These are phyloP conservation scores for Globisporangium ultimum DNA, from an alignment of 352 stramenopile species.

Conservation along the genomic window DNA sequence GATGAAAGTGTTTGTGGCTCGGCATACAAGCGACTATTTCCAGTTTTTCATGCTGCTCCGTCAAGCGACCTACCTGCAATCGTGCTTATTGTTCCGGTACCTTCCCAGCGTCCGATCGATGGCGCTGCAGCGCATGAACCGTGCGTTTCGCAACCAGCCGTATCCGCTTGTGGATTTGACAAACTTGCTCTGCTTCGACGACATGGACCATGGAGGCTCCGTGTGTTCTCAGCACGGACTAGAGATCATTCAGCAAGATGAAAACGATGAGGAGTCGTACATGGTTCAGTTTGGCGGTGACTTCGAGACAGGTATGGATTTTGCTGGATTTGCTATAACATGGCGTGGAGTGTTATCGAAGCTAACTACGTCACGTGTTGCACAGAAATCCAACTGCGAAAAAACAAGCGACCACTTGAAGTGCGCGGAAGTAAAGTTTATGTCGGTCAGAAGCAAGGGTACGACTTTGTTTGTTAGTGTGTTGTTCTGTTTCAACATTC, in stretches of 20 bases:
- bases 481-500: background rate
- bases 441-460: conserved; percentile 83
- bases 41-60: conserved; percentile 79
- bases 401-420: conserved; percentile 63
- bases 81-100: conserved; percentile 81
- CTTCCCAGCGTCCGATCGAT: conserved; percentile 71
- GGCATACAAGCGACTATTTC: conserved; percentile 82
- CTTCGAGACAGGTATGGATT: conserved; percentile 67
- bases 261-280: conserved; percentile 35
- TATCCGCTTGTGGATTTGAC: conserved; percentile 66
- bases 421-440: conserved; percentile 58
- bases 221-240: conserved; percentile 73
- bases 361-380: too few relatives aligned
- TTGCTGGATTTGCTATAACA: background rate
- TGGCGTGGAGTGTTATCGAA: background rate
- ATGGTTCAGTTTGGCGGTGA: conserved; percentile 74
- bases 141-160: conserved; percentile 60
- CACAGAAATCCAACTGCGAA: conserved; percentile 60
- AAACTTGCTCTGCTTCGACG: conserved; percentile 77
- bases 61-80: conserved; percentile 75
- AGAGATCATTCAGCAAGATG: conserved; percentile 38
- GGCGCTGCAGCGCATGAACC: conserved; percentile 78
- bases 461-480: conserved; percentile 9
- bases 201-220: conserved; percentile 60
- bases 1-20: conserved; percentile 83